phyloP scores from a whole-genome alignment of 164 flowering plant species.

The Dillenia suffruticosa region DNA sequence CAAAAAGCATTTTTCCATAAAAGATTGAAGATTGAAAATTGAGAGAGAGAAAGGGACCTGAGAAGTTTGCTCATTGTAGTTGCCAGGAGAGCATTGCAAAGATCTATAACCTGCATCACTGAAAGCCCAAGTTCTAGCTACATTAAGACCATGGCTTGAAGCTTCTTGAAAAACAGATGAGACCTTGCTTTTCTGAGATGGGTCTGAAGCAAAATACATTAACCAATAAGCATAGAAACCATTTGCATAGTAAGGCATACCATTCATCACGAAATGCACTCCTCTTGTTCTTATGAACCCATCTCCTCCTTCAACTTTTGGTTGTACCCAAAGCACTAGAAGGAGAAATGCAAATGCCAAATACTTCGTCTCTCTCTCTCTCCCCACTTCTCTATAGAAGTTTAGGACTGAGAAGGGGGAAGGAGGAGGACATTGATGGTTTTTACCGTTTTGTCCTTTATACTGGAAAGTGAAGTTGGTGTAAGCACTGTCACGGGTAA shows the following conservation, averaged over 20 bases:
- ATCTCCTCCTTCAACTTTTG: constrained; percentile 27
- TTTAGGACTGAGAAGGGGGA: too few relatives aligned
- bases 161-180: constrained; percentile 61
- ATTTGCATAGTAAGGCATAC: constrained; percentile 61
- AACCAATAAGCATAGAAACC: constrained; percentile 94
- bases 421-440: too few relatives aligned
- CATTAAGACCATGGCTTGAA: constrained; percentile 52
- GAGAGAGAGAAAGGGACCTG: constrained; percentile 30
- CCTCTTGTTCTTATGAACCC: constrained; percentile 57
- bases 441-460: too few relatives aligned
- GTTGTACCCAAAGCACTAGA: constrained; percentile 20
- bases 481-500: too few relatives aligned
- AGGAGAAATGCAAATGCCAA: constrained; percentile 15
- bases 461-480: too few relatives aligned
- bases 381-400: too few relatives aligned
- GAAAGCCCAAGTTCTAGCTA: constrained; percentile 93
- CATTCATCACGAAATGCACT: constrained; percentile 54
- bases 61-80: constrained; percentile 67
- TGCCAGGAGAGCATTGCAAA: constrained; percentile 65
- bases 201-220: constrained; percentile 69
- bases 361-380: constrained; percentile 20
- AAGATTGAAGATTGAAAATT: too few relatives aligned
- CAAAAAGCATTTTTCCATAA: neutral
- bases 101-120: constrained; percentile 77
- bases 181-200: constrained; percentile 56